Percentiles rank a stretch among this genome's conserved stretches.
Conservation (phyloP, 2,329 filamentous ascomycete species). For the Laburnicola sp. region DNA sequence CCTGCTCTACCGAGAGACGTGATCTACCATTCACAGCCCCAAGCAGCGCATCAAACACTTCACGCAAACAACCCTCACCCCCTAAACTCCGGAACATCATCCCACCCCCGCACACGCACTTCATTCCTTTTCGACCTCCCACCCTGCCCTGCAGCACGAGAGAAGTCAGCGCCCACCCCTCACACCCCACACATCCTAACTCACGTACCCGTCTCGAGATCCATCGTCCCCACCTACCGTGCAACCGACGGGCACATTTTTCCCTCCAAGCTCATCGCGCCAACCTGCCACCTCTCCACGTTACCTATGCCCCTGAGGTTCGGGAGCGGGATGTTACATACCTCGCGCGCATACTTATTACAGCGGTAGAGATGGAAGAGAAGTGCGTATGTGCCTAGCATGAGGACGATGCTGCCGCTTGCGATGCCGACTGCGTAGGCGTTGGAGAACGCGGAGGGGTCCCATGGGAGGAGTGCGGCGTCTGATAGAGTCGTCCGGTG, state of each 20-base stretch:
- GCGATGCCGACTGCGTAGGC: conserved; percentile 1
- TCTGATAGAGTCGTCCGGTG: no score
- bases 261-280: background rate
- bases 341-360: background rate
- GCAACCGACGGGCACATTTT: no score
- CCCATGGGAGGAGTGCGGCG: background rate
- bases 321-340: background rate
- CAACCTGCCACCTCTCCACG: background rate
- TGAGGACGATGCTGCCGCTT: background rate
- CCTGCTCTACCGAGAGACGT: no score
- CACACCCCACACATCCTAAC: no score
- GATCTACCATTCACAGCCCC: no score
- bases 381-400: background rate
- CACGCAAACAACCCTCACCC: background rate
- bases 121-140: background rate
- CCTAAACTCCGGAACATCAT: conserved; percentile 2
- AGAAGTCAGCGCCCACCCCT: no score
- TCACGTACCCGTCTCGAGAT: background rate
- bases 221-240: no score
- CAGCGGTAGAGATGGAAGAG: background rate
- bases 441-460: background rate
- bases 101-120: background rate
- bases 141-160: background rate
- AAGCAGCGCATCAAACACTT: no score
- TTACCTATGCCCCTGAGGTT: background rate